Evolutionary conservation across 1,139 yeast genomes (phyloP).

Genomic region (Kodamaea derodonti): DNA sequence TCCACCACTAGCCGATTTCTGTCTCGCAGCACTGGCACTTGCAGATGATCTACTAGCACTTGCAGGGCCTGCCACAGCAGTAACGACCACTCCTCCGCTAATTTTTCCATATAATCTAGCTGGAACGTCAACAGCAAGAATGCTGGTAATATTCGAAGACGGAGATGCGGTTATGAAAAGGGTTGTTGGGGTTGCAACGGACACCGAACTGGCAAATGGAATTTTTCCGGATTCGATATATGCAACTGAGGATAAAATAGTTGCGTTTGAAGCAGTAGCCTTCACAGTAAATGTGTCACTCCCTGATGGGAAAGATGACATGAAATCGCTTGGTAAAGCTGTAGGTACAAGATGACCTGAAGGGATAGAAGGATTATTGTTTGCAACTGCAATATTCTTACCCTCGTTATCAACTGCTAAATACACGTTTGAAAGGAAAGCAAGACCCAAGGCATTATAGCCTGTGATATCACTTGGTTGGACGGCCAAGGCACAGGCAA

Average conservation of each 20-base stretch:
- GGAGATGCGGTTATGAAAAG: constrained; percentile 26
- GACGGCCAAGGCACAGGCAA: constrained; percentile 60
- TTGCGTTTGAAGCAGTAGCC: background rate
- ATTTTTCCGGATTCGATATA: constrained; percentile 39
- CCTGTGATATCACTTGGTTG: constrained; percentile 51
- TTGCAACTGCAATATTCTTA: constrained; percentile 52
- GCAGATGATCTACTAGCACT: background rate
- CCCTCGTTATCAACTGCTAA: constrained; percentile 68
- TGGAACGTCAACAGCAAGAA: constrained; percentile 25
- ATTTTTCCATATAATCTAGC: constrained; percentile 33
- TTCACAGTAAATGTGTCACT: constrained; percentile 2
- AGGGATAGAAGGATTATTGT: constrained; percentile 24
- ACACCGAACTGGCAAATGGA: constrained; percentile 39
- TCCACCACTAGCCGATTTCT: background rate
- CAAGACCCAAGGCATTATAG: constrained; percentile 56
- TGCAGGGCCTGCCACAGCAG: constrained; percentile 13
- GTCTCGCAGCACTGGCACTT: constrained; percentile 7
- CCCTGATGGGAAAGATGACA: background rate
- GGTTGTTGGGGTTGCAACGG: constrained; percentile 12
- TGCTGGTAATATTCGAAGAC: constrained; percentile 11
- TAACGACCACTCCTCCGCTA: constrained; percentile 31
- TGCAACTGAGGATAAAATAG: constrained; percentile 16
- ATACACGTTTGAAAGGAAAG: constrained; percentile 55
- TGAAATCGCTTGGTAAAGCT: background rate
- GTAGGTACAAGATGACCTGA: constrained; percentile 1